These are phyloP conservation scores for Nemania sp. DNA, from an alignment of 2,329 filamentous ascomycete genomes.

Conservation along the genomic window DNA sequence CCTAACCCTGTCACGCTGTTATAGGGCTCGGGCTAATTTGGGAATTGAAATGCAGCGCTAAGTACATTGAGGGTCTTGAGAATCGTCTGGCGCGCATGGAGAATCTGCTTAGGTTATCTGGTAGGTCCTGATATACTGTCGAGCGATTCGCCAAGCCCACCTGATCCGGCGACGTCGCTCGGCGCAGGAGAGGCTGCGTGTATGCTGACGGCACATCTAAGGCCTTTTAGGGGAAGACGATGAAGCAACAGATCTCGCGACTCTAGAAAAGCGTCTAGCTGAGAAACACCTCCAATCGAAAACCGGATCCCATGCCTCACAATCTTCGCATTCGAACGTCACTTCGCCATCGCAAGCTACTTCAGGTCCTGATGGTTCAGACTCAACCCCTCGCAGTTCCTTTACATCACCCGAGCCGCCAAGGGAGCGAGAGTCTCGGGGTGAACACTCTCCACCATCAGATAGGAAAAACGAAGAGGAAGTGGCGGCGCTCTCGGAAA, in stretches of 20 bases:
- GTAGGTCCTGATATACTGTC: conserved; percentile 43
- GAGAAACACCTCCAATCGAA: conserved; percentile 60
- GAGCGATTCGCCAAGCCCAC: neutral
- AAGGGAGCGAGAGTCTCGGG: conserved; percentile 47
- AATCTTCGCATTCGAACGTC: conserved; percentile 52
- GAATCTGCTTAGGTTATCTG: conserved; percentile 82
- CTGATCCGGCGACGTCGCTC: neutral
- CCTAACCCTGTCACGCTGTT: neutral
- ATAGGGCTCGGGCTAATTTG: conserved; percentile 5
- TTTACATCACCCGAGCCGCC: conserved; percentile 57
- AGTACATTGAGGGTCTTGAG: conserved; percentile 96
- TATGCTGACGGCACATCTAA: conserved; percentile 41
- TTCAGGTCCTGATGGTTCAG: conserved; percentile 48
- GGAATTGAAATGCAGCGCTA: conserved; percentile 64
- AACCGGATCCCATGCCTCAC: conserved; percentile 54
- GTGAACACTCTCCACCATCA: conserved; percentile 46
- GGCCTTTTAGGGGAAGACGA: conserved; percentile 85
- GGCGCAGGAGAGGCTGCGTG: neutral
- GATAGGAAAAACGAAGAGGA: conserved; percentile 64
- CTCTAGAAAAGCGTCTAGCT: conserved; percentile 75
- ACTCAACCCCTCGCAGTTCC: conserved; percentile 58
- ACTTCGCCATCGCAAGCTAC: conserved; percentile 56
- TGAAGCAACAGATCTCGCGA: conserved; percentile 84
- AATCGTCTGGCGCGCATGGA: conserved; percentile 97
- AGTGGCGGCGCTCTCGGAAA: conserved; percentile 88